Evolutionary conservation across 208 protist genomes (phyloP), one percentile per base, ranked within the genome.

Genomic region (Leishmania aethiopica): DNA sequence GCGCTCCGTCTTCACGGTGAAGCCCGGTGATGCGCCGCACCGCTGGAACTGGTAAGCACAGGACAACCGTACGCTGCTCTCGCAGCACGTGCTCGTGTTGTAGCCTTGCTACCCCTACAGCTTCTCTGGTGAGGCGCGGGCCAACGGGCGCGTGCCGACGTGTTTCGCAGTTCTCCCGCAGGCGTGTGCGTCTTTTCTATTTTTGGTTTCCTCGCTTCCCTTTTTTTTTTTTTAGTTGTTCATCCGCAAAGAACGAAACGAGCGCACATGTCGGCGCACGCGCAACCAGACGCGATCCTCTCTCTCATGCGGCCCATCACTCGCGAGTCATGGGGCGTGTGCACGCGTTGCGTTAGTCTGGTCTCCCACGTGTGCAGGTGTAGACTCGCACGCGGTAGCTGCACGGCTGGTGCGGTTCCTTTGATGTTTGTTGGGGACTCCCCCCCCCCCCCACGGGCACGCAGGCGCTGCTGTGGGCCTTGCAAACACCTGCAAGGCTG

Each of bases 21-120:
- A 45, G 42, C 92, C 91, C 42, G 92, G 94, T 79, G 92, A 97
- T 82, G 78, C 81, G 25, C 94, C 94, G 62, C 94, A 97, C 90
- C 94, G 94, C 89, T 92, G 89, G 92, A 92, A 92, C 79, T 97
- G 92, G 92, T 97, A 96, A 91, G 72, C 66, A 42, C 47, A 55
- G 19, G n/a, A 32, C 51, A 37, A 3, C 13, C n/a, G 35, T 51
- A 5, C n/a, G 28, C 32, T n/a, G 5, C 72, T 47, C 49, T 40
- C 51, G 32, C 40, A 62, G 22, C 15, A 6, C 47, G 72, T 37
- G 32, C 32, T 76, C 4, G 49, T 76, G 72, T 42, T 7, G 28
- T 25, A 42, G 72, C n/a, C 28, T 37, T 17, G 28, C 72, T 11
- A 22, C 10, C n/a, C 25, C 32, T 35, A 13, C 17, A n/a, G 49